phyloP scores from a whole-genome alignment of 1,284 basidiomycete species.

The Coniferiporia sulphurascens region DNA sequence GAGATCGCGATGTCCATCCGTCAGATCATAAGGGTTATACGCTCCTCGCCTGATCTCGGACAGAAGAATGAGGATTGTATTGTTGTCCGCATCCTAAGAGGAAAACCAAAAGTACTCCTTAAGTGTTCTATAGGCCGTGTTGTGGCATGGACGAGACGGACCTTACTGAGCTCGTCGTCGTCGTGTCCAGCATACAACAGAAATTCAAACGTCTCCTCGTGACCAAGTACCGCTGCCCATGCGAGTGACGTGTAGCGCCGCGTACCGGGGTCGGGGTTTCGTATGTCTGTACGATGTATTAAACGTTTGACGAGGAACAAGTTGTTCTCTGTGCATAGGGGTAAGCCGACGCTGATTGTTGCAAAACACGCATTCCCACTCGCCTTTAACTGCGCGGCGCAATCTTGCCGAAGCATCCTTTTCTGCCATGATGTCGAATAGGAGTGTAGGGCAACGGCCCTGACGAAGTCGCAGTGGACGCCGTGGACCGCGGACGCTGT shows the following conservation, averaged over 20 bases:
- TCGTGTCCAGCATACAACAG: constrained; percentile 81
- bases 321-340: constrained; percentile 70
- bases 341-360: constrained; percentile 17
- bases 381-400: constrained; percentile 76
- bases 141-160: constrained; percentile 36
- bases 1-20: constrained; percentile 50
- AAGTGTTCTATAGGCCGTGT: constrained; percentile 3
- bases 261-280: constrained; percentile 76
- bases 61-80: constrained; percentile 85
- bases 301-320: constrained; percentile 83
- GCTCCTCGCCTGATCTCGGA: constrained; percentile 65
- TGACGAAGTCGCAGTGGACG: neutral
- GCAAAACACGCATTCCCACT: constrained; percentile 12
- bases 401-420: constrained; percentile 72
- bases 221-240: constrained; percentile 81
- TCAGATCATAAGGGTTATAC: constrained; percentile 41
- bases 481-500: constrained; percentile 1
- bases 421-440: constrained; percentile 56
- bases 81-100: constrained; percentile 78
- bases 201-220: constrained; percentile 88
- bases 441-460: neutral
- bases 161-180: constrained; percentile 84
- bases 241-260: constrained; percentile 81
- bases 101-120: neutral
- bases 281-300: constrained; percentile 76